Conservation (phyloP, 108 stramenopile species). For the Conticribra weissflogii region DNA sequence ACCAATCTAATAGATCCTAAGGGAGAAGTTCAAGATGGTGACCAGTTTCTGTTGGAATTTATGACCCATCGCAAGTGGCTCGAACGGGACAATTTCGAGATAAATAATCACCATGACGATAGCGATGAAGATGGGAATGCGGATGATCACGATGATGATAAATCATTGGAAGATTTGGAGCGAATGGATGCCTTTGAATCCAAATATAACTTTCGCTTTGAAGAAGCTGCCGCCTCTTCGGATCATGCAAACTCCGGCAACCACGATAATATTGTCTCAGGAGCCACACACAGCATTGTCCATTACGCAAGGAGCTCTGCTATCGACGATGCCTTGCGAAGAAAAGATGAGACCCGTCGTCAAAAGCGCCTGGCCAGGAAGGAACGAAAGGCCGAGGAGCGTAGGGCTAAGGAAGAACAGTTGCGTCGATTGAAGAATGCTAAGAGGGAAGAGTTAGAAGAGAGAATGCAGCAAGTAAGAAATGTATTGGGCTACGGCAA, state of each 20-base stretch:
- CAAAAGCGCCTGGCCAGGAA: constrained; percentile 86
- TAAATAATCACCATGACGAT: constrained; percentile 32
- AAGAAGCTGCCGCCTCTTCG: constrained; percentile 82
- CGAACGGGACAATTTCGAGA: constrained; percentile 38
- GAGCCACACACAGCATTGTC: constrained; percentile 68
- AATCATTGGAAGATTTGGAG: constrained; percentile 87
- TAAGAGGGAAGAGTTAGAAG: constrained; percentile 88
- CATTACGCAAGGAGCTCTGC: constrained; percentile 77
- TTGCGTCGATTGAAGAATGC: constrained; percentile 95
- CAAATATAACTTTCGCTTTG: constrained; percentile 99
- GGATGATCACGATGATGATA: constrained; percentile 68
- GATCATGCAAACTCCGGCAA: background rate
- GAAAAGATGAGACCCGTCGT: constrained; percentile 92
- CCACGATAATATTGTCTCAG: constrained; percentile 29
- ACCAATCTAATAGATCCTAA: constrained; percentile 69
- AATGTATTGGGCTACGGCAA: constrained; percentile 66
- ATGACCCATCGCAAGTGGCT: constrained; percentile 85
- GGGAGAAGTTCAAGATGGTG: constrained; percentile 92
- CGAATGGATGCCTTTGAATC: constrained; percentile 96
- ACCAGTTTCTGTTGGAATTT: constrained; percentile 83
- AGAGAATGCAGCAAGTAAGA: constrained; percentile 83
- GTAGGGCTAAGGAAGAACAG: constrained; percentile 93
- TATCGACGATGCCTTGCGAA: constrained; percentile 79
- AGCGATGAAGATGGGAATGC: constrained; percentile 29
- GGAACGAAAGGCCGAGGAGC: constrained; percentile 94